phyloP scores from a whole-genome alignment of 1,284 basidiomycete species.

The Cutaneotrichosporon mucoides region DNA sequence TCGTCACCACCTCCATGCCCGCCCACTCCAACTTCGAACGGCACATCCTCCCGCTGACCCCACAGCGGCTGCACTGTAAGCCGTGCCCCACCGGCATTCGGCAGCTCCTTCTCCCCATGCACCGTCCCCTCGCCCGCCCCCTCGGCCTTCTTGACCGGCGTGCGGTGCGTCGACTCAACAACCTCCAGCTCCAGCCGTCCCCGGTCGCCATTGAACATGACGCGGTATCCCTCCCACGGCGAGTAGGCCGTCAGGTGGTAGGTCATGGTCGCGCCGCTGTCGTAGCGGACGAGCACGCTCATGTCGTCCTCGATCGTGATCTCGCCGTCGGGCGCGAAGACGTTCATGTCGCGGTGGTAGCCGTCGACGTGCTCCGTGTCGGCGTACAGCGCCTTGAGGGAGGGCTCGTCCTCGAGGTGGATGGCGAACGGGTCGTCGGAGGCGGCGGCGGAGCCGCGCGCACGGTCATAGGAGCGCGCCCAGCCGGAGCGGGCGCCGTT shows the following conservation, averaged over 20 bases:
- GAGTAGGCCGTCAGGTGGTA: conserved; percentile 53
- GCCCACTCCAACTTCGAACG: conserved; percentile 51
- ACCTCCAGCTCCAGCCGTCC: conserved; percentile 58
- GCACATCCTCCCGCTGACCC: conserved; percentile 52
- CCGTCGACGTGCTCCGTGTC: conserved; percentile 53
- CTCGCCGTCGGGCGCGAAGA: conserved; percentile 51
- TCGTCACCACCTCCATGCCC: conserved; percentile 58
- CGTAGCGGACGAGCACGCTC: conserved; percentile 55
- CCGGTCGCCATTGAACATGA: conserved; percentile 57
- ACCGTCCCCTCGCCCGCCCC: conserved; percentile 24
- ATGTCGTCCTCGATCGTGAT: conserved; percentile 60
- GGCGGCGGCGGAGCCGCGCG: conserved; percentile 51
- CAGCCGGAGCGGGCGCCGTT: conserved; percentile 55
- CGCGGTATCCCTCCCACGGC: conserved; percentile 55
- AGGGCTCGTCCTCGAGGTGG: conserved; percentile 53
- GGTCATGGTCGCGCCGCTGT: conserved; percentile 55
- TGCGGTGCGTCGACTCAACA: conserved; percentile 51
- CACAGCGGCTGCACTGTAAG: conserved; percentile 55
- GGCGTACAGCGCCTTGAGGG: conserved; percentile 53
- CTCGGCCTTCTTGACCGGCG: conserved; percentile 21
- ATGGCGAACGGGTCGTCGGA: conserved; percentile 56
- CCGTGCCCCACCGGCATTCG: conserved; percentile 53
- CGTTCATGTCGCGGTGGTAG: conserved; percentile 50
- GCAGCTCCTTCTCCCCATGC: conserved; percentile 53
- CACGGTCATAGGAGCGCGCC: conserved; percentile 54